Percentiles rank a stretch among this genome's conserved stretches.
Evolutionary conservation across 2,329 filamentous ascomycete species (phyloP).

Genomic region (Microsporum canis): DNA sequence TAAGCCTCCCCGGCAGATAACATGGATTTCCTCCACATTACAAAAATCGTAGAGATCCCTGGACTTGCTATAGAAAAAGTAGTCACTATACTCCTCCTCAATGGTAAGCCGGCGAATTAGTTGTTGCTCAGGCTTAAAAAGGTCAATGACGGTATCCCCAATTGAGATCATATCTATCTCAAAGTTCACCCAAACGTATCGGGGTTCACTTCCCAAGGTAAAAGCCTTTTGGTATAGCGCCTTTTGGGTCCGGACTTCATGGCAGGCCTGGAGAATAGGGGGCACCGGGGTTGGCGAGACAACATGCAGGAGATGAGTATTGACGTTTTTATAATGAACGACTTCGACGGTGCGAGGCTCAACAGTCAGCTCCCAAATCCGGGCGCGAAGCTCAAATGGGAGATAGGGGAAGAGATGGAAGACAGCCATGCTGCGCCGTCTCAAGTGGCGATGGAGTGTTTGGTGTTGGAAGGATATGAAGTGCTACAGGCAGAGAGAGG

Average conservation of each 20-base stretch:
- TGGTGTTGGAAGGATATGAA: too few relatives aligned
- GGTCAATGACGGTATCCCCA: background rate
- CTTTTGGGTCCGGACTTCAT: background rate
- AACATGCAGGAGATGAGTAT: background rate
- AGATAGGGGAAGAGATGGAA: constrained; percentile 2
- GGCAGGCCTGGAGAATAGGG: background rate
- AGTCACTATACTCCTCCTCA: background rate
- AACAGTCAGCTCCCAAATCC: constrained; percentile 1
- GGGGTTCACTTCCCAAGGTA: background rate
- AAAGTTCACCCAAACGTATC: constrained; percentile 14
- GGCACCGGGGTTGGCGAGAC: background rate
- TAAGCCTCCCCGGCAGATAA: background rate
- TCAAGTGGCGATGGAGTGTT: too few relatives aligned
- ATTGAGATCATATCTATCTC: constrained; percentile 11
- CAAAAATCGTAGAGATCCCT: too few relatives aligned
- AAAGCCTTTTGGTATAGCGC: background rate
- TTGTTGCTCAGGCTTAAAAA: background rate
- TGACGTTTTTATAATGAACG: background rate
- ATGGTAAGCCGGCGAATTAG: background rate
- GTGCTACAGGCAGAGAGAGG: too few relatives aligned
- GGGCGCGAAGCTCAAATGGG: constrained; percentile 5
- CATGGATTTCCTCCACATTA: constrained; percentile 4
- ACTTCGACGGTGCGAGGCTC: constrained; percentile 3
- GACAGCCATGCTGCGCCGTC: background rate
- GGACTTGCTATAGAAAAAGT: background rate